These are phyloP conservation scores for Cadophora malorum DNA, from an alignment of 2,329 filamentous ascomycete genomes.

Conservation along the genomic window DNA sequence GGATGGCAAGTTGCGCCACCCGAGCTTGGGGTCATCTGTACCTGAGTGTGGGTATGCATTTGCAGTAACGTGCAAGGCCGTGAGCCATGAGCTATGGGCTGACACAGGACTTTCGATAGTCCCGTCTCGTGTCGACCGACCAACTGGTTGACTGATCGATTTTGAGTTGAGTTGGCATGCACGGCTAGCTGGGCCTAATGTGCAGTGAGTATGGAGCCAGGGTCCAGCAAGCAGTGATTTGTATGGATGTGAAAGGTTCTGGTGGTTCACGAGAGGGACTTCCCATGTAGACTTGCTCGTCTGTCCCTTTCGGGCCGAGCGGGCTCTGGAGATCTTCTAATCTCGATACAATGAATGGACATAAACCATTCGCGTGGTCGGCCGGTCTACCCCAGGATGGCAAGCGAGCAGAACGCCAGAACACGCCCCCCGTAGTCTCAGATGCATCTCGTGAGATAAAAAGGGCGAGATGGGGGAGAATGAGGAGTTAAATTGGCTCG, in stretches of 20 bases:
- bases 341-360: not conserved
- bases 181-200: not conserved
- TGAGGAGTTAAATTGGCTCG: not conserved
- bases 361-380: not conserved
- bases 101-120: conserved; percentile 5
- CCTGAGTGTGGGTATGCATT: not conserved
- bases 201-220: not conserved
- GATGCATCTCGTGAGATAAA: conserved; percentile 24
- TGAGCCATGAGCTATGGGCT: not conserved
- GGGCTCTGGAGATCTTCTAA: conserved; percentile 4
- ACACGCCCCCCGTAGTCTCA: conserved; percentile 7
- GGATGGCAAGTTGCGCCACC: conserved; percentile 15
- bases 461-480: conserved; percentile 15
- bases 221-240: not conserved
- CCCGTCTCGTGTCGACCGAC: too few species aligned
- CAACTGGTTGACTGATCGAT: not conserved
- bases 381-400: conserved; percentile 16
- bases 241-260: not conserved
- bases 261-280: not conserved
- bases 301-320: conserved; percentile 27
- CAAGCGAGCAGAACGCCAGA: conserved; percentile 14
- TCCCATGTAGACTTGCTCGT: conserved; percentile 23
- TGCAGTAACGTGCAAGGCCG: not conserved
- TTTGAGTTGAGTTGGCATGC: not conserved
- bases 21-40: conserved; percentile 12